Evolutionary conservation across 306 rosid species (phyloP).

Genomic region (Prunus mume): DNA sequence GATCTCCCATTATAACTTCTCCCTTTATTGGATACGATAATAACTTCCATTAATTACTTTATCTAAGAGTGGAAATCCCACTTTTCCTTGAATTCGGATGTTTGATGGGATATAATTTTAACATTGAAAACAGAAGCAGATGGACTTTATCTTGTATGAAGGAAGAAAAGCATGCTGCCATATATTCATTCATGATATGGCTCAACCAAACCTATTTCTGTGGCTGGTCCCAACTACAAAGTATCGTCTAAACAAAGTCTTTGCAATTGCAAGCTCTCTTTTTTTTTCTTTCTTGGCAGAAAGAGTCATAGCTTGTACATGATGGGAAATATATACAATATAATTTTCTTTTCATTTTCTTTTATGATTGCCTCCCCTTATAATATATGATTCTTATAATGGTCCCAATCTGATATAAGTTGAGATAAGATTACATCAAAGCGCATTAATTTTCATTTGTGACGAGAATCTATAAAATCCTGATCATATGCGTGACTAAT

Average conservation of each 20-base stretch:
- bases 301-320: neutral
- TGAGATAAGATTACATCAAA: neutral
- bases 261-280: neutral
- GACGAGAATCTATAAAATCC: no score
- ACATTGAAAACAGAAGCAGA: neutral
- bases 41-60: neutral
- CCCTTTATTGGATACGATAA: neutral
- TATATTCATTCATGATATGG: neutral
- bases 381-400: neutral
- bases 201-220: neutral
- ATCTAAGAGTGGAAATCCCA: neutral
- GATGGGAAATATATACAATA: neutral
- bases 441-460: neutral
- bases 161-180: neutral
- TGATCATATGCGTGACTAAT: no score
- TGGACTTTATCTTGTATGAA: neutral
- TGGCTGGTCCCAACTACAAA: neutral
- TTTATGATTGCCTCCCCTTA: neutral
- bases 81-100: neutral
- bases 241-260: neutral
- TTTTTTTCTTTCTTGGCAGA: neutral
- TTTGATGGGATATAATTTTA: neutral
- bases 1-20: neutral
- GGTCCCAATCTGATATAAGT: no score
- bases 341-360: neutral